Base-by-base conservation (phyloP, 768 basidiomycete species). In the Boletus reticuloceps region DNA sequence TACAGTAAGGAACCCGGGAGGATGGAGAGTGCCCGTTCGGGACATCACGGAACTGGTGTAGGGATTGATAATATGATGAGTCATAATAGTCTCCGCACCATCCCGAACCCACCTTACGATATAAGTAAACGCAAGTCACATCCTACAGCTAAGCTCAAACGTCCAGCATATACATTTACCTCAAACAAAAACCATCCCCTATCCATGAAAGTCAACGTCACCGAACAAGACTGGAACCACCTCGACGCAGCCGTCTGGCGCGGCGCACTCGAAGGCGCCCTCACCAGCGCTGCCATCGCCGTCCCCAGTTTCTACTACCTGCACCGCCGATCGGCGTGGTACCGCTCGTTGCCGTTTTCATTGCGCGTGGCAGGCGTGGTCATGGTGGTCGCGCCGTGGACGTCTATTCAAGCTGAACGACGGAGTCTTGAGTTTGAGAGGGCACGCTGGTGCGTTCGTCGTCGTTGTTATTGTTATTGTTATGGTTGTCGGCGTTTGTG, bases 351-450 rank as follows among this genome's bases (percentile, higher is more conserved):
- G 0, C 89, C 88, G 0, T 67, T 81, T 1, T 82, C 87, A 0
- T 74, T 93, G 41, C 92, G 92, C 64, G 75, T 82, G 1, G 75
- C 91, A 1, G 86, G 86, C 16, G 72, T 83, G n/a, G 76, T 92
- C 51, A 75, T 89, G 47, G 52, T 90, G 53, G 78, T 85, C 47
- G 83, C 84, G 0, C 91, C 91, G 0, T 71, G 79, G 44, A 73
- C 87, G 20, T 80, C 86, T 19, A 88, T 93, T 42, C 82, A 86
- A 57, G 91, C 86, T 6, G 91, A 93, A 64, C 79, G 83, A 5
- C 83, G 86, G 12, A 82, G 82, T 31, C 70, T 85, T 37, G 77
- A 81, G 55, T 91, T 80, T 58, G 87, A 91, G 57, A 74, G 77
- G 62, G 76, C 75, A 2, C 80, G 80, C 64, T 88, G 85, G 87